Base-by-base conservation (phyloP, 345 rosid genomes). In the Hirschfeldia incana region DNA sequence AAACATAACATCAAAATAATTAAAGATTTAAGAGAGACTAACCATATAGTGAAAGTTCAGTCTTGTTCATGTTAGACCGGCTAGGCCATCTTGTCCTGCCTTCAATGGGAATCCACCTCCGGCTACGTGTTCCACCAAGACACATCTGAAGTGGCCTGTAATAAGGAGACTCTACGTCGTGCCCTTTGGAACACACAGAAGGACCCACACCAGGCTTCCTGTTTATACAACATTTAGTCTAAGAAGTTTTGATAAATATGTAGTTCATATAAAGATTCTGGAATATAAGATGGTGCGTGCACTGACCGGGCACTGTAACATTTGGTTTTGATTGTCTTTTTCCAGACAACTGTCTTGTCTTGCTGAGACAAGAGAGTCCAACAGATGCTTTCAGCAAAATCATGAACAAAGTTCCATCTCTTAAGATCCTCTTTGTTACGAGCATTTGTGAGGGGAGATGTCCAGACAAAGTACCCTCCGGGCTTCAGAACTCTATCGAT, bases 401-500 rank as follows among this genome's bases (percentile, higher is more conserved):
- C 92, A 69, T 68, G 88, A 77, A 96, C 77, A 76, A 85, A 85
- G 75, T 85, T 89, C 98, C 97, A 93, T 82, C 89, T 85, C 78
- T 87, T 89, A 78, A 82, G 81, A 72, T 83, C 88, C 29, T 85
- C 90, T 71, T 91, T 94, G 80, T 86, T 88, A 51, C 91, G 92
- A 77, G 97, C 87, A 76, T 88, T 89, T 66, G 92, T 90, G 65
- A 92, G 89, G 10, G 98, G 97, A 10, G 98, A 92, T 78, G 97
- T 96, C 99, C 99, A 96, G 46, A 93, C 99, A 87, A 96, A 93
- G 78, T 92, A 96, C 61, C 99, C 99, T 78, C 99, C 97, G 0
- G 99, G 98, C 85, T 85, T 93, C 64, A 96, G 83, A 78, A 96
- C 92, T 83, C 99, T 91, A 83, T 96, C 98, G 21, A 81, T 83